Base-by-base conservation (phyloP, 495 filamentous ascomycete genomes). In the Trichoderma asperelloides region DNA sequence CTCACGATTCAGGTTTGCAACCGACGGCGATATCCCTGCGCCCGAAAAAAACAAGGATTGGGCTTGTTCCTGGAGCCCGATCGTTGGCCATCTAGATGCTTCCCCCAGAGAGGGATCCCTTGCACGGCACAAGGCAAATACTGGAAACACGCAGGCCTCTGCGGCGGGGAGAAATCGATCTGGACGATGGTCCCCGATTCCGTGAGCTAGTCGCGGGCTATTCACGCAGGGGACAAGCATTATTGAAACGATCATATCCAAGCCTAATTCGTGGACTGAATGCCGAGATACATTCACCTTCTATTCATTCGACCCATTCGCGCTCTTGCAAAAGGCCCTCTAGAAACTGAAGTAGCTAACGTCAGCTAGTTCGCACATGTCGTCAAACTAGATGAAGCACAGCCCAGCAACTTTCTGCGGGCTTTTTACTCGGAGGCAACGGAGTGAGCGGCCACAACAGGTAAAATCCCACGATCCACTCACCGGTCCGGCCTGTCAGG, bases 401-500 rank as follows among this genome's bases (percentile, higher is more conserved):
- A 12, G 27, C 25, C 25, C 15, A 21, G 16, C 23, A 27, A 60
- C 23, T 60, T 30, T 13, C 55, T 60, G 55, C 55, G 12, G 47
- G 55, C 49, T 11, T 60, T 60, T 27, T 16, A 11, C 27, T 60
- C 55, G 55, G 55, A 51, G 47, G 47, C 47, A 51, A 51, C 47
- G 47, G 47, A n/a, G 55, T 28, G 23, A 60, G 23, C 43, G 43
- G 43, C 15, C 23, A 27, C 55, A 45, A 30, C 40, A 30, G 28
- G 37, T 11, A 28, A 64, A 64, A 28, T 39, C 62, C n/a, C 33
- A 64, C 62, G 62, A 45, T 45, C 33, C 62, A 45, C 62, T 11
- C 21, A 18, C 33, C 33, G 62, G 33, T 41, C 8, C 62, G 40
- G 62, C 62, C 62, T 64, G 62, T 64, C 62, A 64, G 62, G 62